Evolutionary conservation across 2,329 filamentous ascomycete genomes (phyloP).

Genomic region (Boeremia exigua): DNA sequence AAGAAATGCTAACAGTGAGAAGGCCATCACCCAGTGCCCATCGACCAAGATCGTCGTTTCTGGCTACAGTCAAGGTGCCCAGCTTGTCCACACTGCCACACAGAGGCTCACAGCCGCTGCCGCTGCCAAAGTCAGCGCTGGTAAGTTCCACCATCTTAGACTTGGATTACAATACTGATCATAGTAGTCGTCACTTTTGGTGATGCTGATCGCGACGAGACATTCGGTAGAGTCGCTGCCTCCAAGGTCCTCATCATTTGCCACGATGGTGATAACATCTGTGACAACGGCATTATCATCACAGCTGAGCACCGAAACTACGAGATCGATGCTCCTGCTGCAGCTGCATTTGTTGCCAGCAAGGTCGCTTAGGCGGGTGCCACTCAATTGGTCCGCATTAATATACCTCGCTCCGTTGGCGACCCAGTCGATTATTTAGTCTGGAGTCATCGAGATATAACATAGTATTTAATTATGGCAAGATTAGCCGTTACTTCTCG

Average conservation of each 20-base stretch:
- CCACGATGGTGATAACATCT: slow-evolving; percentile 46
- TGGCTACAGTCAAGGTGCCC: slow-evolving; percentile 48
- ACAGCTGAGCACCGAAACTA: slow-evolving; percentile 34
- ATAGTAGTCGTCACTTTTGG: slow-evolving; percentile 45
- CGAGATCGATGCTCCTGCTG: slow-evolving; percentile 31
- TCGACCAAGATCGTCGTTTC: slow-evolving; percentile 39
- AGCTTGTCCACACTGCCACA: slow-evolving; percentile 55
- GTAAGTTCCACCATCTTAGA: slow-evolving; percentile 11
- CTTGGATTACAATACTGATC: background rate
- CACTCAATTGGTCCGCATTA: too few species aligned
- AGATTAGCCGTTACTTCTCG: too few species aligned
- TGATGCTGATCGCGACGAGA: slow-evolving; percentile 43
- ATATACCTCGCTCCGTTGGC: too few species aligned
- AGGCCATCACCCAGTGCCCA: slow-evolving; percentile 33
- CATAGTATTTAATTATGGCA: too few species aligned
- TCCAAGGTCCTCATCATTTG: slow-evolving; percentile 46
- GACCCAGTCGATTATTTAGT: too few species aligned
- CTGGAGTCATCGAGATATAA: too few species aligned
- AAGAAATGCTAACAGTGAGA: background rate
- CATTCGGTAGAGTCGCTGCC: slow-evolving; percentile 35
- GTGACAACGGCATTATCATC: slow-evolving; percentile 33
- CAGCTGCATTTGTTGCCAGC: slow-evolving; percentile 30
- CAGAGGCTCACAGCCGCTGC: slow-evolving; percentile 31
- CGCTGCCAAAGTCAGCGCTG: slow-evolving; percentile 31
- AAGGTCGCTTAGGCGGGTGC: slow-evolving; percentile 2